Percentiles rank a stretch among this genome's conserved stretches.
Evolutionary conservation across 768 basidiomycete species (phyloP).

Genomic region (Megacollybia marginata): DNA sequence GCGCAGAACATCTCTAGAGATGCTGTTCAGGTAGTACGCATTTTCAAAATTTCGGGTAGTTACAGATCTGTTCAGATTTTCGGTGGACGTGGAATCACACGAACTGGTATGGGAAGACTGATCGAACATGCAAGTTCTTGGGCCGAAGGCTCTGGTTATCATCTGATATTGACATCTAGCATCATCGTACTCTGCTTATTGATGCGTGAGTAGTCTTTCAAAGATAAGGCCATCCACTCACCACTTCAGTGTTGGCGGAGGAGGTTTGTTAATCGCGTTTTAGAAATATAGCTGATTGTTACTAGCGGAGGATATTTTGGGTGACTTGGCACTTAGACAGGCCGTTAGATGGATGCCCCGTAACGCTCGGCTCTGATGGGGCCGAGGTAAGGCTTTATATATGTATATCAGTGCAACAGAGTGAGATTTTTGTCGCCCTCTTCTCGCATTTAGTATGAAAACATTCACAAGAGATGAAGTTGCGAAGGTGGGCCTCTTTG

Average conservation of each 20-base stretch:
- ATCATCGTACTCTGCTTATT: constrained; percentile 2
- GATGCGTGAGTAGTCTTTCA: constrained; percentile 8
- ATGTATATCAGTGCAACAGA: no score
- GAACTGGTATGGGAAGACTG: constrained; percentile 58
- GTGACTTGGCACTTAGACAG: constrained; percentile 68
- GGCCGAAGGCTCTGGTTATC: neutral
- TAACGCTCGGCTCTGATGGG: constrained; percentile 20
- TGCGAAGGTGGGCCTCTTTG: constrained; percentile 32
- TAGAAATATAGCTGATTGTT: neutral
- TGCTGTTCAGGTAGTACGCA: constrained; percentile 39
- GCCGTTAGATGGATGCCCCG: constrained; percentile 63
- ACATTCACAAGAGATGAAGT: constrained; percentile 47
- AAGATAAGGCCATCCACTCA: neutral
- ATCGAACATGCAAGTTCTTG: constrained; percentile 43
- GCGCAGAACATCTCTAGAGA: constrained; percentile 79
- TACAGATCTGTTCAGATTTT: constrained; percentile 43
- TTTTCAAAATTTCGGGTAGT: neutral
- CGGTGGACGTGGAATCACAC: constrained; percentile 80
- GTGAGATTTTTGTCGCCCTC: no score
- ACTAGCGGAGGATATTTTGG: constrained; percentile 59
- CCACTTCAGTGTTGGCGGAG: neutral
- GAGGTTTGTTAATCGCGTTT: neutral
- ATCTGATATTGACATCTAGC: neutral
- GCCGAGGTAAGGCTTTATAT: neutral
- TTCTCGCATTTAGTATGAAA: constrained; percentile 11